phyloP scores from a whole-genome alignment of 306 rosid genomes.

The Malus domestica region DNA sequence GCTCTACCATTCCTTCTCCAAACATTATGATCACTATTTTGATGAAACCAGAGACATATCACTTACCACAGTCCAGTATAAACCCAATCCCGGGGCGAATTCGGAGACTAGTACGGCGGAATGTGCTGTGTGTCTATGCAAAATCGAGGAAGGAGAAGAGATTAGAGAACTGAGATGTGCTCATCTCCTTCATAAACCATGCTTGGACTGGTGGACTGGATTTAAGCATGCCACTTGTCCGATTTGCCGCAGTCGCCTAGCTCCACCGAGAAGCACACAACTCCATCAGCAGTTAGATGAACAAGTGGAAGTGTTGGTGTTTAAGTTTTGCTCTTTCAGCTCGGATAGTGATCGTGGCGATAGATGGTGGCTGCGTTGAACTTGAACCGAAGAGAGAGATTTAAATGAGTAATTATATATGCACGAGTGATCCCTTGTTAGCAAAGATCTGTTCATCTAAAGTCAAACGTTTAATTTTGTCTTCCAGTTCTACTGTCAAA shows the following conservation, averaged over 20 bases:
- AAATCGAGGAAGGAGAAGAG: constrained; percentile 38
- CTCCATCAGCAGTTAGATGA: background rate
- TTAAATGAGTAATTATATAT: background rate
- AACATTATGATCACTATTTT: background rate
- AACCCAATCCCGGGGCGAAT: background rate
- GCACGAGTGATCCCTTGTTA: too few relatives aligned
- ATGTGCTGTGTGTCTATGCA: constrained; percentile 36
- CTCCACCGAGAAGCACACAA: background rate
- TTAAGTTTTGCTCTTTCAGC: constrained; percentile 14
- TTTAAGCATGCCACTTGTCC: constrained; percentile 29
- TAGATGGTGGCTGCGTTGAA: constrained; percentile 42
- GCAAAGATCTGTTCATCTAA: too few relatives aligned
- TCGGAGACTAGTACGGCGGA: constrained; percentile 2
- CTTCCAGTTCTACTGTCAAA: too few relatives aligned
- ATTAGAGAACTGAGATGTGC: constrained; percentile 35
- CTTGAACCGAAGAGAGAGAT: background rate
- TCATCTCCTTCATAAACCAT: constrained; percentile 29
- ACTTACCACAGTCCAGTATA: background rate
- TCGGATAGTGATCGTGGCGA: background rate
- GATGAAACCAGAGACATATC: background rate
- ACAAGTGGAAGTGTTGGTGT: constrained; percentile 10
- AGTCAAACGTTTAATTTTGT: too few relatives aligned
- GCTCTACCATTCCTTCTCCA: constrained; percentile 27
- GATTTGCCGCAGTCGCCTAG: constrained; percentile 34
- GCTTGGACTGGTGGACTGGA: constrained; percentile 36